Evolutionary conservation across 2,329 filamentous ascomycete genomes (phyloP).

Genomic region (Elsinoe batatas): DNA sequence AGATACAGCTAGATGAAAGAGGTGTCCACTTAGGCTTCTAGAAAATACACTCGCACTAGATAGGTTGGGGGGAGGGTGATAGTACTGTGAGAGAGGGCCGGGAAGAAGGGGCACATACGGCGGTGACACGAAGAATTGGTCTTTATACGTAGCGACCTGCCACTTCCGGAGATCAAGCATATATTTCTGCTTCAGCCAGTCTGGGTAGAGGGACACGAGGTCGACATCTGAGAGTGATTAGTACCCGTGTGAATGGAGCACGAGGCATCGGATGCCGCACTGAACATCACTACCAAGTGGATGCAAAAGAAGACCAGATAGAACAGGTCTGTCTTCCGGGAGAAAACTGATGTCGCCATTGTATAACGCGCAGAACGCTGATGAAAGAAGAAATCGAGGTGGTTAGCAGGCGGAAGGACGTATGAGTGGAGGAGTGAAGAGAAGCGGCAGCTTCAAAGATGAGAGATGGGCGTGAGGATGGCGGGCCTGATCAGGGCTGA

Average conservation of each 20-base stretch:
- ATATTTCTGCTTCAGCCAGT: constrained; percentile 44
- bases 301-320: constrained; percentile 53
- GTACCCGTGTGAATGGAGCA: constrained; percentile 11
- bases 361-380: not conserved
- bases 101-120: too few species aligned
- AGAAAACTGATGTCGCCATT: constrained; percentile 27
- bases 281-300: constrained; percentile 52
- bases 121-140: constrained; percentile 52
- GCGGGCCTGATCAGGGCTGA: too few species aligned
- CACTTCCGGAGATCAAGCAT: constrained; percentile 43
- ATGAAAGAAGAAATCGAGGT: not conserved
- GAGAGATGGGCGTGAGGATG: too few species aligned
- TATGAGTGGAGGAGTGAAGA: too few species aligned
- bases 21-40: too few species aligned
- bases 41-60: too few species aligned
- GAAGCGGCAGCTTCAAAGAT: too few species aligned
- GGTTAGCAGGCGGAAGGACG: too few species aligned
- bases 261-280: constrained; percentile 31
- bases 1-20: too few species aligned
- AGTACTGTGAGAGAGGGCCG: too few species aligned
- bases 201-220: constrained; percentile 35
- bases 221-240: constrained; percentile 45
- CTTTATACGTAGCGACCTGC: constrained; percentile 52
- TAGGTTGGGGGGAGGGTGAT: too few species aligned
- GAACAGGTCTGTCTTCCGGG: constrained; percentile 35